These are phyloP conservation scores for Silybum marianum DNA, from an alignment of 129 eudicot genomes.

Conservation along the genomic window DNA sequence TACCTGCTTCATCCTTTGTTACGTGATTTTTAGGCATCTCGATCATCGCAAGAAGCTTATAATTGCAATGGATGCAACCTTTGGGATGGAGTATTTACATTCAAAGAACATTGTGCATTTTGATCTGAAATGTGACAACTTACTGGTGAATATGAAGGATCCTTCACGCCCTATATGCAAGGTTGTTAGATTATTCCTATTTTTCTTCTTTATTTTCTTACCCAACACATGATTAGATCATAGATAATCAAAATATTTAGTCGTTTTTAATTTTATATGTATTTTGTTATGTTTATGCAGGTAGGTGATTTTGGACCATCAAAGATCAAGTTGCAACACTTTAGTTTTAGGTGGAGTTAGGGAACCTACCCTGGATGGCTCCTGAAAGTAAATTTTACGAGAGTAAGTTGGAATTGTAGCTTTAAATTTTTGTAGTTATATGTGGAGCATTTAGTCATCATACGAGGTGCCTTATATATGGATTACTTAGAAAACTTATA, in stretches of 20 bases:
- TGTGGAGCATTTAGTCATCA: too few species aligned
- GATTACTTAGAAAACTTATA: too few species aligned
- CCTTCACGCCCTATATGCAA: slow-evolving; percentile 95
- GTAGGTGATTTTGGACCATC: slow-evolving; percentile 96
- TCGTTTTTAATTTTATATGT: background rate
- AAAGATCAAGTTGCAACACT: slow-evolving; percentile 85
- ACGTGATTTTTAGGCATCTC: slow-evolving; percentile 59
- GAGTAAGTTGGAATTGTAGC: too few species aligned
- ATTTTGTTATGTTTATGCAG: slow-evolving; percentile 35
- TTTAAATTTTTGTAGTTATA: too few species aligned
- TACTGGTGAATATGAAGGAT: slow-evolving; percentile 90
- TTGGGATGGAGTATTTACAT: slow-evolving; percentile 97
- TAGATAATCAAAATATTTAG: background rate
- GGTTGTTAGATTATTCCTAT: slow-evolving; percentile 38
- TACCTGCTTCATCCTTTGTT: background rate
- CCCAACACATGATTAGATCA: background rate
- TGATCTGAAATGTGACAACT: slow-evolving; percentile 92
- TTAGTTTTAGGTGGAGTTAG: slow-evolving; percentile 96
- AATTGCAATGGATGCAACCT: slow-evolving; percentile 98
- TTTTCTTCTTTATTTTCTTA: background rate
- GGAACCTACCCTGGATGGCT: slow-evolving; percentile 98
- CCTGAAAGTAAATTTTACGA: too few species aligned
- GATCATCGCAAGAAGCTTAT: slow-evolving; percentile 79
- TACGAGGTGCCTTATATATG: too few species aligned
- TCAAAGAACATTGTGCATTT: slow-evolving; percentile 90